phyloP scores from a whole-genome alignment of 108 stramenopile species.

The Aurantiochytrium sp. region DNA sequence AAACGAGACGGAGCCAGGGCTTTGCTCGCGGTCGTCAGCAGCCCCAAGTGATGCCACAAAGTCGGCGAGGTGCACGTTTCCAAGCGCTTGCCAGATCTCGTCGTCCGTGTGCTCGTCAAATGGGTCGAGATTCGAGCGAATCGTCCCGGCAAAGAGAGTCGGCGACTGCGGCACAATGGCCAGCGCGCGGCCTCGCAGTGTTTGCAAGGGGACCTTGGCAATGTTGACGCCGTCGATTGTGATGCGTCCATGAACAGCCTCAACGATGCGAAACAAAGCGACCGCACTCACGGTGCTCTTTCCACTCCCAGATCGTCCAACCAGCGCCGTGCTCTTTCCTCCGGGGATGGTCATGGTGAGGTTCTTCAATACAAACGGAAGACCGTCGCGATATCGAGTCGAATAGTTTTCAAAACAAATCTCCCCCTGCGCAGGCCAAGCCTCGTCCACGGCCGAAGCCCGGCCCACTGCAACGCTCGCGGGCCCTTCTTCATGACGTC shows the following conservation, averaged over 20 bases:
- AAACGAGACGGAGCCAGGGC: background rate
- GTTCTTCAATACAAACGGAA: constrained; percentile 8
- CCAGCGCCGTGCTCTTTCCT: background rate
- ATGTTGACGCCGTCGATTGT: constrained; percentile 17
- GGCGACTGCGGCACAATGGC: constrained; percentile 23
- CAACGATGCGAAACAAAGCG: background rate
- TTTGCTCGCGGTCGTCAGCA: background rate
- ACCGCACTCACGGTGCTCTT: background rate
- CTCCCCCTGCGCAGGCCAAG: background rate
- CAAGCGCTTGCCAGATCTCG: constrained; percentile 21
- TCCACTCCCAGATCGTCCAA: background rate
- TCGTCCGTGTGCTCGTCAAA: constrained; percentile 26
- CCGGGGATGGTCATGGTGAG: background rate
- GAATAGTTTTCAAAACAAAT: background rate
- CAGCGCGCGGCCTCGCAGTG: background rate
- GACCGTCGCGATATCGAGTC: background rate
- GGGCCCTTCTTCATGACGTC: background rate
- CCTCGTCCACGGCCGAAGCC: background rate
- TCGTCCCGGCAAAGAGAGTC: constrained; percentile 20
- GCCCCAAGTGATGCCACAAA: background rate
- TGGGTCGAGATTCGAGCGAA: constrained; percentile 32
- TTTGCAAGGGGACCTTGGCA: background rate
- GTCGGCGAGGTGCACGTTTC: background rate
- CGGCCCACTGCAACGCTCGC: background rate
- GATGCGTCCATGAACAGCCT: background rate